Evolutionary conservation across 1,284 basidiomycete species (phyloP), one percentile per base, ranked within the genome.

Genomic region (Cryptococcus wingfieldii): DNA sequence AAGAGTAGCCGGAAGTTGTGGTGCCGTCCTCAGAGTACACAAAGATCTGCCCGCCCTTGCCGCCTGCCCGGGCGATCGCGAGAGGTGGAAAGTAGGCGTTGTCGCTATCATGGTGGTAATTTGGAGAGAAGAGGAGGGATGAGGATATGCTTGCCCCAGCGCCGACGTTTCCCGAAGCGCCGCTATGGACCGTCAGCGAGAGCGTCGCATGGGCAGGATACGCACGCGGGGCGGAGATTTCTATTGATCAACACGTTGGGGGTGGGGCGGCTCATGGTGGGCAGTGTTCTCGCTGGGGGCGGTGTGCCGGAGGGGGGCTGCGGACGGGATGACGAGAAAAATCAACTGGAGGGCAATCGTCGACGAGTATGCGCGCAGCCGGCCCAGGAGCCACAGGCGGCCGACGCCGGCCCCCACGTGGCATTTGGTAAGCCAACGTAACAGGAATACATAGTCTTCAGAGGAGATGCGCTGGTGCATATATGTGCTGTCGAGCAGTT

Each of bases 51-150:
- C 74, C 74, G 42, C 68, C 73, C 16, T 56, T 44, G 5, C 75
- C 75, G 18, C 71, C 74, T 4, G 69, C 64, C 43, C 76, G 63
- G 25, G 76, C 76, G 41, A 77, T 64, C 4, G 76, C 76, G 9
- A 77, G 58, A 9, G 70, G 70, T 4, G 59, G 56, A 8, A 50
- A 51, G 27, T 54, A 53, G 12, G 61, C 57, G 47, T 61, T 60
- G 28, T 62, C 55, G 12, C 55, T 25, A 52, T 63, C 56, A 45
- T 67, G 64, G n/a, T 64, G 58, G 38, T 60, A 54, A 50, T 54
- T 55, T 25, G 53, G 37, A 27, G 53, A 54, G 55, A 69, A 65
- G 10, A 58, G 56, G 37, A 62, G 68, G 49, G 63, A 67, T 58
- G 55, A 54, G 44, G 54, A 60, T 54, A 55, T 57, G 56, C 55